Percentiles rank a stretch among this genome's conserved stretches.
Evolutionary conservation across 805 yeast genomes (phyloP).

Genomic region (Helenozyma baotianmanensis): DNA sequence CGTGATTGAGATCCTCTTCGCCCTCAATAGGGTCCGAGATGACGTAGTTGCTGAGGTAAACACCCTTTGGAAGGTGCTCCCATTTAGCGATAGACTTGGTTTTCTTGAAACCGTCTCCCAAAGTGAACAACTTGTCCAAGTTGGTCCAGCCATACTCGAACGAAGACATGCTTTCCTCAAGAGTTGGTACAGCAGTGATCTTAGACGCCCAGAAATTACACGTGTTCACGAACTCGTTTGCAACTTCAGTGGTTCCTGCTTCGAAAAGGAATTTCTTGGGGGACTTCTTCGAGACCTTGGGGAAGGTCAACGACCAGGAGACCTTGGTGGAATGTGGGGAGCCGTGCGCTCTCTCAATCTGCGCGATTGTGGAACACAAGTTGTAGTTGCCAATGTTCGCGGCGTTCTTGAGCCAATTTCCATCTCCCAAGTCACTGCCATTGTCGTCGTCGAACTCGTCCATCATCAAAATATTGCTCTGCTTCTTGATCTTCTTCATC

Average conservation of each 20-base stretch:
- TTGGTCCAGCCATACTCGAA: slow-evolving; percentile 80
- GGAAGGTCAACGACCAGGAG: slow-evolving; percentile 55
- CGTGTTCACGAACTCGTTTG: slow-evolving; percentile 65
- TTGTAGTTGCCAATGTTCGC: slow-evolving; percentile 50
- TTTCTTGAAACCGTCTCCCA: slow-evolving; percentile 27
- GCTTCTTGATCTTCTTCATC: slow-evolving; percentile 18
- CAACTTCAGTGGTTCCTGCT: slow-evolving; percentile 63
- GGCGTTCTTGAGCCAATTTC: slow-evolving; percentile 67
- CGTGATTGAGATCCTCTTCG: slow-evolving; percentile 22
- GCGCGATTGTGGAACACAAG: slow-evolving; percentile 49
- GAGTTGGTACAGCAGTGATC: slow-evolving; percentile 70
- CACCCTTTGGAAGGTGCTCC: slow-evolving; percentile 39
- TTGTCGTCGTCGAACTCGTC: slow-evolving; percentile 22
- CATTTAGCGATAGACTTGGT: slow-evolving; percentile 37
- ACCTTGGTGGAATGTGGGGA: slow-evolving; percentile 9
- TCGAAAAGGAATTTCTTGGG: slow-evolving; percentile 52
- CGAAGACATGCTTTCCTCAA: slow-evolving; percentile 65
- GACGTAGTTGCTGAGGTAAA: slow-evolving; percentile 34
- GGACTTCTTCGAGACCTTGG: slow-evolving; percentile 33
- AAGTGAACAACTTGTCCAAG: slow-evolving; percentile 26
- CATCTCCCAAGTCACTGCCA: slow-evolving; percentile 45
- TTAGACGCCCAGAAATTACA: slow-evolving; percentile 92
- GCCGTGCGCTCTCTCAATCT: slow-evolving; percentile 22
- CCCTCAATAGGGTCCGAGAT: slow-evolving; percentile 16
- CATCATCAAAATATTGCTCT: slow-evolving; percentile 15